Evolutionary conservation across 2,329 filamentous ascomycete genomes (phyloP), one percentile per base, ranked within the genome.

Genomic region (Cephalotrichum gorgonifer): DNA sequence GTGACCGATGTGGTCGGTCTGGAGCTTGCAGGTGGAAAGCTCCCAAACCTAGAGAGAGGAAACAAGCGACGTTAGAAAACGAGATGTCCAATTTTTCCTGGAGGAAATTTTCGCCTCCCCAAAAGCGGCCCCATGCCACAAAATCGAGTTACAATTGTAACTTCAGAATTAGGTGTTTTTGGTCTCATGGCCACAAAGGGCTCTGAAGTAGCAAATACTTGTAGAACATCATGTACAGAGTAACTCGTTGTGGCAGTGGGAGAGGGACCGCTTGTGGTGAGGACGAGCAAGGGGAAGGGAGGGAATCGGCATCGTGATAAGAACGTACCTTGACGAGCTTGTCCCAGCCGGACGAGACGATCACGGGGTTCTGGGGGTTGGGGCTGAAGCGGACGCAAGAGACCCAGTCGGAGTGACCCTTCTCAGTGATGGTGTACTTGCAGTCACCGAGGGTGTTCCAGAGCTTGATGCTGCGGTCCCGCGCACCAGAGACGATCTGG

Each of bases 141-240:
- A 25, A 47, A 28, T 33, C 15, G 23, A 30, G 41, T 43, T 25
- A 27, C 8, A 15, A 22, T 23, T 11, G 15, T 17, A 43, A 27
- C 67, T 81, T 94, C 88, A 94, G 88, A 78, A 79, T 81, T 79
- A 76, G 86, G 89, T 91, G 86, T 86, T 79, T 75, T 77, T 94
- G 83, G 88, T 98, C 91, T 98, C 93, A 97, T 95, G 72, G 88
- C 90, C 48, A 33, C 43, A 28, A 35, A 69, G 67, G 81, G 88
- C 89, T 98, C 93, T 96, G 91, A 97, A 98, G 93, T 97, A 97
- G 93, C 93, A 97, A 97, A 97, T 97, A 97, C 90, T 88, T 86
- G 83, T 80, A 86, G 81, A 85, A 79, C 91, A 97, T 97, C 91
- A 89, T 93, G 69, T 81, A 75, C 75, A 39, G 17, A 20, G 17